A percentile compares a stretch with the other conserved stretches of the same genome.
Evolutionary conservation across 306 rosid genomes (phyloP).

Genomic region (Carpinus fangiana): DNA sequence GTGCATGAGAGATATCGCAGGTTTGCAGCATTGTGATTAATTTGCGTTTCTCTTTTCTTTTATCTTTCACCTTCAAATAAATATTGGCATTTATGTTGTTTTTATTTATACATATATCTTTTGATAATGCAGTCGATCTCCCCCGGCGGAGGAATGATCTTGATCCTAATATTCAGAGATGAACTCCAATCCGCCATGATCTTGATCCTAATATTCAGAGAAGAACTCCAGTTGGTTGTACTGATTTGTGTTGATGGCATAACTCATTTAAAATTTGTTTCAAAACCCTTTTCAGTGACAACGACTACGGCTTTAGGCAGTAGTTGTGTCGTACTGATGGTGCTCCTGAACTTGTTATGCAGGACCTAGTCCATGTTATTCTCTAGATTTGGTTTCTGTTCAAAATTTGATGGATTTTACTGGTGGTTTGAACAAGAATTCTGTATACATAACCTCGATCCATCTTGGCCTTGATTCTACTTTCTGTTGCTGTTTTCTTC

Average conservation of each 20-base stretch:
- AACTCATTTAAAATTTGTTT: conserved; percentile 32
- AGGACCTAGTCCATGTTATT: conserved; percentile 7
- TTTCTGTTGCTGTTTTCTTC: not conserved
- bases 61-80: not conserved
- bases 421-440: not conserved
- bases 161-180: conserved; percentile 10
- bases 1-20: conserved; percentile 70
- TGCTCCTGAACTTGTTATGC: conserved; percentile 5
- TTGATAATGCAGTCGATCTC: conserved; percentile 63
- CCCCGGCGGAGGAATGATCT: conserved; percentile 77
- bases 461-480: not conserved
- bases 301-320: not conserved
- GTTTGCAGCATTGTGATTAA: conserved; percentile 36
- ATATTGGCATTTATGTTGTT: not conserved
- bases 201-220: conserved; percentile 10
- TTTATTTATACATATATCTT: not conserved
- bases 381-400: not conserved
- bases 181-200: too few relatives aligned
- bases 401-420: not conserved
- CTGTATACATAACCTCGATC: conserved; percentile 8
- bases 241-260: conserved; percentile 9
- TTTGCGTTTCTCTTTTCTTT: not conserved
- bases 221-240: conserved; percentile 26
- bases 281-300: conserved; percentile 7
- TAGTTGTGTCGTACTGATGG: not conserved